Conservation (phyloP, 306 rosid genomes). For the Glycine latifolia region DNA sequence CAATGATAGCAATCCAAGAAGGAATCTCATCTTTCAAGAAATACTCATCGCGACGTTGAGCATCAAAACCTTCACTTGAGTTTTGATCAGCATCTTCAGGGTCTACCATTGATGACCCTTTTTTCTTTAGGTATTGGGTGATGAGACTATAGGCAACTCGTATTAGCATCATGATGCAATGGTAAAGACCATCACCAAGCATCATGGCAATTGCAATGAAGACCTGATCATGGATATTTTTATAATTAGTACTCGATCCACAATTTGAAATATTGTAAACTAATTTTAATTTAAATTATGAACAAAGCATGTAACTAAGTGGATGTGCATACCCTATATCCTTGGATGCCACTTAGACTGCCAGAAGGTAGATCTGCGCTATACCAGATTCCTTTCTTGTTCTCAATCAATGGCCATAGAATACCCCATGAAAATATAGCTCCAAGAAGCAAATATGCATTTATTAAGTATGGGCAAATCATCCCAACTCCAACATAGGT, state of each 20-base stretch:
- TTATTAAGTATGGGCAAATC: conserved; percentile 75
- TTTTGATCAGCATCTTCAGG: background rate
- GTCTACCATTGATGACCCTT: background rate
- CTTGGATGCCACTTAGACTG: conserved; percentile 78
- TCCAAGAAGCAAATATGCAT: conserved; percentile 70
- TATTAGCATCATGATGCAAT: conserved; percentile 62
- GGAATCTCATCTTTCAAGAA: no score
- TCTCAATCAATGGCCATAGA: conserved; percentile 75
- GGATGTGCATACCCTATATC: no score
- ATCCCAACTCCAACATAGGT: conserved; percentile 84
- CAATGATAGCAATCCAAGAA: no score
- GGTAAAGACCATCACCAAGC: conserved; percentile 82
- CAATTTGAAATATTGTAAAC: background rate
- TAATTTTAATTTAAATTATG: no score
- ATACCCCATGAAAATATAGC: conserved; percentile 76
- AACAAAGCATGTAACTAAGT: no score
- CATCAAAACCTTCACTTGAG: no score
- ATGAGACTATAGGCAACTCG: conserved; percentile 51
- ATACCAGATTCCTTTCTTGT: conserved; percentile 73
- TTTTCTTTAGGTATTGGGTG: conserved; percentile 20
- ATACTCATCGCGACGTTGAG: no score
- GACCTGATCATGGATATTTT: conserved; percentile 50
- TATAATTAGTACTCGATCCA: conserved; percentile 5
- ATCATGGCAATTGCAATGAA: conserved; percentile 77
- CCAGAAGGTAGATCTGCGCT: conserved; percentile 47